These are phyloP conservation scores for Clarireedia paspali DNA, from an alignment of 2,329 filamentous ascomycete species.

Conservation along the genomic window DNA sequence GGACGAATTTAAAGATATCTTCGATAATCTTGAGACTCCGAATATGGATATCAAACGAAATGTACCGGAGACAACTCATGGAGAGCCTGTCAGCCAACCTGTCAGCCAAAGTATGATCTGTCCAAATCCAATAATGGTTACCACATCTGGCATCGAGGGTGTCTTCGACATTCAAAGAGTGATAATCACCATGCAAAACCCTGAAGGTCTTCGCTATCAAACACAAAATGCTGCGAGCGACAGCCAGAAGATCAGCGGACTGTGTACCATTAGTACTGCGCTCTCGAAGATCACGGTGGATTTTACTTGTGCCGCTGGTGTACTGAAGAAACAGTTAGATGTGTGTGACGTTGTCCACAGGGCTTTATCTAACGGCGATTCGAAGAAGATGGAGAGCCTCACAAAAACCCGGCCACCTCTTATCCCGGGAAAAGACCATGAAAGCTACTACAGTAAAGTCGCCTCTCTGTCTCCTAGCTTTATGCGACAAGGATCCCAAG, in stretches of 20 bases:
- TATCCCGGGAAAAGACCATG: constrained; percentile 4
- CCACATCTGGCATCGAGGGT: constrained; percentile 26
- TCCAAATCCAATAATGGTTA: constrained; percentile 29
- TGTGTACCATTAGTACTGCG: constrained; percentile 29
- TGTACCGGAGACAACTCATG: constrained; percentile 1
- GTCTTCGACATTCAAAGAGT: constrained; percentile 29
- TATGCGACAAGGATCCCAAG: constrained; percentile 2
- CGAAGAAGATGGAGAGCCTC: background rate
- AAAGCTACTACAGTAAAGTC: constrained; percentile 1
- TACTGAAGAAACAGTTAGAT: constrained; percentile 28
- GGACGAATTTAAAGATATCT: constrained; percentile 6
- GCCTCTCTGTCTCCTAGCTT: constrained; percentile 6
- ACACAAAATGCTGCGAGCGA: constrained; percentile 23
- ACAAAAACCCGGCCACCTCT: background rate
- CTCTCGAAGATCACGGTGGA: constrained; percentile 26
- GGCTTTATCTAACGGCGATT: constrained; percentile 16
- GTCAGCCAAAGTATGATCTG: constrained; percentile 25
- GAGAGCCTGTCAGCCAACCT: constrained; percentile 1
- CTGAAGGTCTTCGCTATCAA: constrained; percentile 22
- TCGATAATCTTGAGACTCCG: constrained; percentile 3
- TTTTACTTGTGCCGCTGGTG: constrained; percentile 26
- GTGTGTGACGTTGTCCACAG: constrained; percentile 25
- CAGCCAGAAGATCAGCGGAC: constrained; percentile 25
- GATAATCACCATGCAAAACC: constrained; percentile 24
- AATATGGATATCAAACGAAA: constrained; percentile 4